Evolutionary conservation across 495 filamentous ascomycete species (phyloP), one percentile per base, ranked within the genome.

Genomic region (Aspergillus hancockii): DNA sequence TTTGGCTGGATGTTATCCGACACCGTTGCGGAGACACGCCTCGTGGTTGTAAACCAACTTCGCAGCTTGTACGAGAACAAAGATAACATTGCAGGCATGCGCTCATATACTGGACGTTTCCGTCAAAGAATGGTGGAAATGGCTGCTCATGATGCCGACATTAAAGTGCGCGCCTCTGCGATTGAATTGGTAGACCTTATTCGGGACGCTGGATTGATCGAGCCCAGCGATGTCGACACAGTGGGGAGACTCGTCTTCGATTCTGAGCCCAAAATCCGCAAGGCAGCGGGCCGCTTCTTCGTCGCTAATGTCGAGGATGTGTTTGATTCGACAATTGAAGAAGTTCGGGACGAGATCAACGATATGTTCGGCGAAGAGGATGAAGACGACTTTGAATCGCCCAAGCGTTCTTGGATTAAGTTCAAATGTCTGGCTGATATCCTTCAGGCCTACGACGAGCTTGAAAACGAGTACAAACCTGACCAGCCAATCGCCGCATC

Each of bases 1-100:
- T 79, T 98, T 12, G 94, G 94, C 40, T 98, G 94, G 93, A 86
- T 94, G 58, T 80, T 98, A 23, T 93, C 92, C 3, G 94, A 98
- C 70, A 74, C 83, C 1, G 77, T 83, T 40, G 75, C 85, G 2
- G 78, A 83, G 8, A 90, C 88, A 1, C 81, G 94, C 45, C 75
- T 84, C 13, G 91, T 93, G 64, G 88, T 91, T 12, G 68, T 98
- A n/a, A 90, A 86, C 61, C 89, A 97, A 63, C 79, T 98, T 4
- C 77, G 83, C 4, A 86, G 82, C 54, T 78, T 98, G 4, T 90
- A 90, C 69, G 89, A 87, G 67, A 83, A 85, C 55, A 83, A 83
- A 61, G 84, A 92, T 51, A 91, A 93, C 62, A 79, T 91, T 23
- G 86, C 84, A 55, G 87, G 88, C 22, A 73, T 98, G 36, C 85